Evolutionary conservation across 2,329 filamentous ascomycete species (phyloP).

Genomic region (Nothophoma quercina): DNA sequence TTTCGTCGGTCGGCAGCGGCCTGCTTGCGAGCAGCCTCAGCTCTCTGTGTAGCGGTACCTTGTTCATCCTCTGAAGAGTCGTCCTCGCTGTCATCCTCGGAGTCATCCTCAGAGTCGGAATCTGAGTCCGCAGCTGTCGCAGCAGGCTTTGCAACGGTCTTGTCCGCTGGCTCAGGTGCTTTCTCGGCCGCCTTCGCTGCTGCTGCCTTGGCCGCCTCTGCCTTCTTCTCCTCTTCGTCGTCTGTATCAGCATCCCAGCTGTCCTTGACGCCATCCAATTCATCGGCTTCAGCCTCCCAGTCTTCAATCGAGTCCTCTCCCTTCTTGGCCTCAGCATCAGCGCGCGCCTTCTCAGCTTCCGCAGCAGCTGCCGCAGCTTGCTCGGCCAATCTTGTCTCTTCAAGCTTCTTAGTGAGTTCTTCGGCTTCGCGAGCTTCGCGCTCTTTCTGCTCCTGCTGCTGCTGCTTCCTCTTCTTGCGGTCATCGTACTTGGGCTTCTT

Average conservation of each 20-base stretch:
- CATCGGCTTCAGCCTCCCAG: constrained; percentile 84
- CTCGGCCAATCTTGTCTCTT: constrained; percentile 61
- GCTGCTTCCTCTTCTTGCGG: constrained; percentile 77
- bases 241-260: constrained; percentile 91
- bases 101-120: constrained; percentile 50
- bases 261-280: constrained; percentile 81
- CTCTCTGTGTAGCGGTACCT: constrained; percentile 73
- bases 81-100: constrained; percentile 69
- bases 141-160: constrained; percentile 18
- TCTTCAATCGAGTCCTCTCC: constrained; percentile 75
- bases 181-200: constrained; percentile 36
- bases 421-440: constrained; percentile 58
- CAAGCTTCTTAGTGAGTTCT: constrained; percentile 63
- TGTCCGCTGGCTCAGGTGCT: constrained; percentile 12
- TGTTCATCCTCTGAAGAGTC: constrained; percentile 76
- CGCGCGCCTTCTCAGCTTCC: constrained; percentile 68
- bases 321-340: constrained; percentile 67
- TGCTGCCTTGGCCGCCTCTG: constrained; percentile 42
- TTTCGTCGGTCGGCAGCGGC: constrained; percentile 88
- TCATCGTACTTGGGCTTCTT: constrained; percentile 79
- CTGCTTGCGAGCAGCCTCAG: constrained; percentile 79
- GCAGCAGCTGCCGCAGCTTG: constrained; percentile 83
- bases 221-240: constrained; percentile 65
- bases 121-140: constrained; percentile 34
- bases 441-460: constrained; percentile 62